Evolutionary conservation across 768 basidiomycete species (phyloP).

Genomic region (Amanita exitialis): DNA sequence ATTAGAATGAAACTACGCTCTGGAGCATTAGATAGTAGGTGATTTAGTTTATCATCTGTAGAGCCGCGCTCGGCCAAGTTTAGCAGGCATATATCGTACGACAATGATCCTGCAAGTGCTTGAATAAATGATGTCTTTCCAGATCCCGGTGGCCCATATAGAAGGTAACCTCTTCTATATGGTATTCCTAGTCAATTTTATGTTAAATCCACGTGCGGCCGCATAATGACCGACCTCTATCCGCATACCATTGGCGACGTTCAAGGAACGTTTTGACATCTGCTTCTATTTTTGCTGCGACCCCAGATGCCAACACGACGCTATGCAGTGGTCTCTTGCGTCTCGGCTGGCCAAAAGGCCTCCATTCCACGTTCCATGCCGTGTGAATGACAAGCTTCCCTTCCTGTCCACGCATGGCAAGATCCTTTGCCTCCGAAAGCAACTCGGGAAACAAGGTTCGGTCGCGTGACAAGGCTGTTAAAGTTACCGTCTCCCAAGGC

Average conservation of each 20-base stretch:
- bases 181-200: slow-evolving; percentile 65
- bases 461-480: slow-evolving; percentile 88
- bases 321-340: slow-evolving; percentile 79
- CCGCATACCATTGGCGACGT: slow-evolving; percentile 89
- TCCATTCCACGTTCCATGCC: slow-evolving; percentile 96
- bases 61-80: slow-evolving; percentile 95
- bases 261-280: slow-evolving; percentile 79
- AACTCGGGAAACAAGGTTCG: slow-evolving; percentile 70
- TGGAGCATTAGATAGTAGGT: slow-evolving; percentile 86
- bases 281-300: slow-evolving; percentile 73
- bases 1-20: slow-evolving; percentile 92
- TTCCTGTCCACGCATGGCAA: slow-evolving; percentile 79
- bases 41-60: slow-evolving; percentile 93
- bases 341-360: slow-evolving; percentile 87
- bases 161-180: slow-evolving; percentile 89
- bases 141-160: slow-evolving; percentile 95
- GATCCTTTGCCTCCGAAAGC: slow-evolving; percentile 80
- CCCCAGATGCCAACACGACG: slow-evolving; percentile 76
- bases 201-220: slow-evolving; percentile 2
- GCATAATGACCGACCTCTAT: slow-evolving; percentile 57
- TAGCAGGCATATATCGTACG: slow-evolving; percentile 92
- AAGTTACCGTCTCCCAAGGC: slow-evolving; percentile 95
- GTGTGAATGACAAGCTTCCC: slow-evolving; percentile 95
- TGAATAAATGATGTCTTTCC: slow-evolving; percentile 99
- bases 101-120: slow-evolving; percentile 84